Base-by-base conservation (phyloP, 2,329 filamentous ascomycete genomes). In the Colletotrichum neosansevieriae region DNA sequence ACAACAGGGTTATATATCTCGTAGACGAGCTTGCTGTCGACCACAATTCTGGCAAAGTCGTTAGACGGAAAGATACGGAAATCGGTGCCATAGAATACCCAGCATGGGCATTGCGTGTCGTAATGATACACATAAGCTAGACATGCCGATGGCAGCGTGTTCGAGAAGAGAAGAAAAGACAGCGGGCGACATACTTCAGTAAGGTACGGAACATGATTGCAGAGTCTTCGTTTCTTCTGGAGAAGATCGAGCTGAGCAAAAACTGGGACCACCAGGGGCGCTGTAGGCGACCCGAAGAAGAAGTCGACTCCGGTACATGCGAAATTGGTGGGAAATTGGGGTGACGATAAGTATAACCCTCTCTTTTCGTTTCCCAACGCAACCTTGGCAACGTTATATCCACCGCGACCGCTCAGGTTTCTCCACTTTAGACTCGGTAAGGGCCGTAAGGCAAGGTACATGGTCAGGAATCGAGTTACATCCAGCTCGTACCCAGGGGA, bases 321-420 rank as follows among this genome's bases (percentile, higher is more conserved):
- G 69, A 70, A 59, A 70, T 70, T 70, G 69, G 65, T 69, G 36
- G 66, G 69, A 70, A 45, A 70, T 70, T 69, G 65, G 34, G n/a
- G 66, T 69, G 54, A 64, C 56, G 47, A 64, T 17, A 70, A 34
- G 69, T 70, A 70, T 50, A 45, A 38, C 19, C 21, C 15, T 44
- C 54, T 63, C 49, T 29, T 54, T 58, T 12, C n/a, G n/a, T 19
- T 36, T 50, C n/a, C 15, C 17, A 40, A 17, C 44, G 50, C 34
- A 50, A 29, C 45, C 63, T 68, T 62, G 67, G 50, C 50, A 56
- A 10, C 24, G 24, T 58, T 19, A 24, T 57, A 21, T 45, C 63
- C 61, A 70, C 58, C 19, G 32, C n/a, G 17, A 21, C 32, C 32
- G 51, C 50, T 63, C 32, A 67, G 38, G 49, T 40, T 49, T 42